Conservation (phyloP, 345 rosid genomes). For the Nephelium lappaceum region DNA sequence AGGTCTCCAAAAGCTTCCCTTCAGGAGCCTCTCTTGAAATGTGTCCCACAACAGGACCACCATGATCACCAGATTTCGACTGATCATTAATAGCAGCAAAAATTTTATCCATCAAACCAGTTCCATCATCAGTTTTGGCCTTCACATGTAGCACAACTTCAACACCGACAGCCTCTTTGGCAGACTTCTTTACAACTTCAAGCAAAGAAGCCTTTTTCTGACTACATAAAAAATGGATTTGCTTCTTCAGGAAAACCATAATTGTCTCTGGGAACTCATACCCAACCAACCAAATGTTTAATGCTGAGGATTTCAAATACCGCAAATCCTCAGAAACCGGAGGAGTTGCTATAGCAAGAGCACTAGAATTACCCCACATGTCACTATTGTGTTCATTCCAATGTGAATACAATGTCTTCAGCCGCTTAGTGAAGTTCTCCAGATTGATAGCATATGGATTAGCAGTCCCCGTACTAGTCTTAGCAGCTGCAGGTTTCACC, state of each 20-base stretch:
- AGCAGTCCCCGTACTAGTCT: conserved; percentile 16
- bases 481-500: neutral
- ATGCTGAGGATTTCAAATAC: conserved; percentile 52
- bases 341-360: conserved; percentile 47
- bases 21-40: conserved; percentile 48
- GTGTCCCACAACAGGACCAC: conserved; percentile 41
- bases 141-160: conserved; percentile 51
- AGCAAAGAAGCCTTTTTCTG: conserved; percentile 50
- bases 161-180: conserved; percentile 42
- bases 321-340: conserved; percentile 47
- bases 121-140: conserved; percentile 43
- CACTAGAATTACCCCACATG: conserved; percentile 41
- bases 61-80: conserved; percentile 22
- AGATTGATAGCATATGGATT: conserved; percentile 39
- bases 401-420: conserved; percentile 43
- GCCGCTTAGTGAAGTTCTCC: conserved; percentile 39
- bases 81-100: conserved; percentile 37
- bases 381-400: conserved; percentile 38
- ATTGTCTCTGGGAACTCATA: conserved; percentile 60
- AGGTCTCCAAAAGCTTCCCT: conserved; percentile 52
- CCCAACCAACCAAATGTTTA: conserved; percentile 52
- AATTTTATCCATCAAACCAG: conserved; percentile 43
- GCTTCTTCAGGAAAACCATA: conserved; percentile 53
- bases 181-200: conserved; percentile 41
- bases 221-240: conserved; percentile 50